phyloP scores from a whole-genome alignment of 2,329 filamentous ascomycete species.

The Emmonsiellopsis sp. region DNA sequence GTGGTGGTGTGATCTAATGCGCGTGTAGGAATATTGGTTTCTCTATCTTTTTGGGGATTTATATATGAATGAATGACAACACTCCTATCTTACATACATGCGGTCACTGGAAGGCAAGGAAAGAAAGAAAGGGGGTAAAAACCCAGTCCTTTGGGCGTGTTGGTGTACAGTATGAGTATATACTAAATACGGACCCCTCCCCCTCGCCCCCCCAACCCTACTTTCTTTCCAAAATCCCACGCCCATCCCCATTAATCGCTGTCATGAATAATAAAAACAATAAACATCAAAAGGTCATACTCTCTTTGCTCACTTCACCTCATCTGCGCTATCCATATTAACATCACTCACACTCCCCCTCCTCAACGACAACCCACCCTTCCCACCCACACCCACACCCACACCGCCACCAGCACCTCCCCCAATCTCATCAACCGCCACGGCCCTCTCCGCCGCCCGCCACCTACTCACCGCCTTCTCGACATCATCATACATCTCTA shows the following conservation, averaged over 20 bases:
- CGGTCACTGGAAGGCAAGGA: too few species aligned
- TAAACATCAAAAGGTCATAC: neutral
- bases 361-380: slow-evolving; percentile 27
- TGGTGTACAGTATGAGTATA: too few species aligned
- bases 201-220: too few species aligned
- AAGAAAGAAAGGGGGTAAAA: too few species aligned
- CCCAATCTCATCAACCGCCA: slow-evolving; percentile 19
- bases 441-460: slow-evolving; percentile 56
- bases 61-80: neutral
- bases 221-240: too few species aligned
- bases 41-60: neutral
- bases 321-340: slow-evolving; percentile 19
- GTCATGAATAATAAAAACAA: neutral
- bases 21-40: neutral
- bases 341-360: slow-evolving; percentile 28
- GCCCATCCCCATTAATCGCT: neutral
- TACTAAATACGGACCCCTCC: too few species aligned
- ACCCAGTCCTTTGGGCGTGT: too few species aligned
- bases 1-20: neutral
- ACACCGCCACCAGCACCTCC: neutral
- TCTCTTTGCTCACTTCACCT: neutral
- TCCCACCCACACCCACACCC: slow-evolving; percentile 17
- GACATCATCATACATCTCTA: slow-evolving; percentile 82
- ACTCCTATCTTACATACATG: too few species aligned
- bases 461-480: slow-evolving; percentile 68